These are phyloP conservation scores for Ocimum tenuiflorum DNA, from an alignment of 257 asterid species.

Conservation along the genomic window DNA sequence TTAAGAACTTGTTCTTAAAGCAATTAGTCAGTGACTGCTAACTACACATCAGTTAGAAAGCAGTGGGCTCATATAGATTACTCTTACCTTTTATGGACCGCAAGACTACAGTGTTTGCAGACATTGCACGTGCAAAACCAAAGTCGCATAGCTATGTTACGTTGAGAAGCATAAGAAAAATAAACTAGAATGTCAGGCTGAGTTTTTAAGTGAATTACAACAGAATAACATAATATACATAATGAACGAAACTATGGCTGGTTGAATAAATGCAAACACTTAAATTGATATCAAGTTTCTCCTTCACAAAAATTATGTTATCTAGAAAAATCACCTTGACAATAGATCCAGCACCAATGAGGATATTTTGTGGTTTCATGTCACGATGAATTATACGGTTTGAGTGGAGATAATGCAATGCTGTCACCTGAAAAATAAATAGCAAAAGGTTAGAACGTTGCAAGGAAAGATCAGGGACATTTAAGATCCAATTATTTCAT, in stretches of 20 bases:
- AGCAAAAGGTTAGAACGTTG: slow-evolving; percentile 11
- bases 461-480: neutral
- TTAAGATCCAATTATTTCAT: neutral
- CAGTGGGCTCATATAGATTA: slow-evolving; percentile 6
- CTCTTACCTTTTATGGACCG: slow-evolving; percentile 81
- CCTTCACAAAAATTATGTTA: neutral
- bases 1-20: slow-evolving; percentile 20
- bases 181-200: slow-evolving; percentile 10
- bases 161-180: slow-evolving; percentile 17
- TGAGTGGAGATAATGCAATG: slow-evolving; percentile 89
- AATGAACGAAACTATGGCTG: neutral
- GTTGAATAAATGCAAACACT: neutral
- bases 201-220: neutral
- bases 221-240: no score
- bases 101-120: slow-evolving; percentile 91
- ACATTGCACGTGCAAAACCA: slow-evolving; percentile 98
- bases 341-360: slow-evolving; percentile 87
- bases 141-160: slow-evolving; percentile 78
- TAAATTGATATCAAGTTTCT: neutral
- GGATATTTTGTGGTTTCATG: slow-evolving; percentile 98
- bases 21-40: neutral
- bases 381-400: slow-evolving; percentile 98
- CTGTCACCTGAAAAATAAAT: slow-evolving; percentile 58
- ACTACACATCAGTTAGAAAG: slow-evolving; percentile 9
- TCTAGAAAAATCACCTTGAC: slow-evolving; percentile 60